These are phyloP conservation scores for Myxozyma kluyveri DNA, from an alignment of 805 yeast genomes.

Conservation along the genomic window DNA sequence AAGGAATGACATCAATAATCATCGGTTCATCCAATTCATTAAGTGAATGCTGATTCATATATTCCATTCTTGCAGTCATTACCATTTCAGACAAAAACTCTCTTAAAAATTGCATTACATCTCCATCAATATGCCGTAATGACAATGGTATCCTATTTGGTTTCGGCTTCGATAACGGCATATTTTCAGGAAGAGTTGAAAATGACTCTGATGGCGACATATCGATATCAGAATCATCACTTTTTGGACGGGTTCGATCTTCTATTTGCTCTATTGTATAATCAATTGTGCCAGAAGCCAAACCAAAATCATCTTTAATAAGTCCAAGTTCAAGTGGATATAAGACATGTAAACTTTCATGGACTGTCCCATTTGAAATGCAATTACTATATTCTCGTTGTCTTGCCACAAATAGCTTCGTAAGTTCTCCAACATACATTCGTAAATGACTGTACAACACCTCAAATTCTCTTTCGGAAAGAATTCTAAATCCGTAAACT, in stretches of 20 bases:
- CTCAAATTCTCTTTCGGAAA: constrained; percentile 13
- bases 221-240: background rate
- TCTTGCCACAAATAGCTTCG: background rate
- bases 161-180: background rate
- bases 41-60: no score
- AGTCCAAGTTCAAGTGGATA: constrained; percentile 17
- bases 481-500: constrained; percentile 19
- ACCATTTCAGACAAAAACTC: no score
- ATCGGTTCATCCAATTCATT: no score
- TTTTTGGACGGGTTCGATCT: background rate
- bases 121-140: constrained; percentile 11
- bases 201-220: background rate
- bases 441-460: constrained; percentile 3
- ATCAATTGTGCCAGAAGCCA: constrained; percentile 2
- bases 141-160: background rate
- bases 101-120: constrained; percentile 8
- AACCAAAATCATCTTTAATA: constrained; percentile 5
- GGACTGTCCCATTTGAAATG: background rate
- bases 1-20: no score
- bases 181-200: background rate
- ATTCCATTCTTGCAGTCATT: no score
- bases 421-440: constrained; percentile 1
- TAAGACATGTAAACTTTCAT: background rate
- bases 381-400: background rate
- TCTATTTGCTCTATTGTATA: background rate